Evolutionary conservation across 2,329 filamentous ascomycete genomes (phyloP).

Genomic region (Ceratocystis ficicola): DNA sequence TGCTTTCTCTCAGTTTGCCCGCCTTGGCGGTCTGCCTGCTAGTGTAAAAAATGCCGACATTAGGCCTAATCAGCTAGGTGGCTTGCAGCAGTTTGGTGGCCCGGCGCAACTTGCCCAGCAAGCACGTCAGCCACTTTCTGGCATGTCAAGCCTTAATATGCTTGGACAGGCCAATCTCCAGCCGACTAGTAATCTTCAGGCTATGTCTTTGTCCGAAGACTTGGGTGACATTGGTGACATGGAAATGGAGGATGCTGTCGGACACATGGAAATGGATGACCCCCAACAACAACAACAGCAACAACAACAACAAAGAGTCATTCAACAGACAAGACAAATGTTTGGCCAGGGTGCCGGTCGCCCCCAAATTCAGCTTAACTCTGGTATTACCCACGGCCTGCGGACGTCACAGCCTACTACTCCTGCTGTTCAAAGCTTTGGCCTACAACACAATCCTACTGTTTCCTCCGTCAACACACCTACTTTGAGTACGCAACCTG

Average conservation of each 20-base stretch:
- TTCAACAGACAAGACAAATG: slow-evolving; percentile 57
- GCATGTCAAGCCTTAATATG: slow-evolving; percentile 21
- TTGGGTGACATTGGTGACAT: slow-evolving; percentile 85
- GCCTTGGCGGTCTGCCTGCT: slow-evolving; percentile 11
- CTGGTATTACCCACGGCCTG: slow-evolving; percentile 63
- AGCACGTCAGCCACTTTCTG: slow-evolving; percentile 21
- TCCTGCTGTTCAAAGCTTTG: slow-evolving; percentile 63
- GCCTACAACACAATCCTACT: slow-evolving; percentile 82
- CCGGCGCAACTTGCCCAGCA: slow-evolving; percentile 22
- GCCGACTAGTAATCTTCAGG: slow-evolving; percentile 34
- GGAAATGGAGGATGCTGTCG: slow-evolving; percentile 84
- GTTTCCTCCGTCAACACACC: slow-evolving; percentile 96
- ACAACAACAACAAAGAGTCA: slow-evolving; percentile 30
- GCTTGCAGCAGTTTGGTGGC: slow-evolving; percentile 21
- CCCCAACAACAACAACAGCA: slow-evolving; percentile 33
- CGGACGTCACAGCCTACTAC: slow-evolving; percentile 78
- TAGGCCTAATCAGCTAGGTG: slow-evolving; percentile 12
- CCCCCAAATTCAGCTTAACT: slow-evolving; percentile 69
- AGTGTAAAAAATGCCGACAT: slow-evolving; percentile 12
- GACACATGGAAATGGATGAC: slow-evolving; percentile 51
- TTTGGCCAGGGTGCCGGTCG: slow-evolving; percentile 50
- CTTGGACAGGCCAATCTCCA: slow-evolving; percentile 32
- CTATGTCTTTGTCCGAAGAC: slow-evolving; percentile 37
- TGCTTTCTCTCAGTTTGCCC: slow-evolving; percentile 32
- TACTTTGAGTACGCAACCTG: slow-evolving; percentile 68